Base-by-base conservation (phyloP, 495 filamentous ascomycete genomes). In the Aspergillus panamensis region DNA sequence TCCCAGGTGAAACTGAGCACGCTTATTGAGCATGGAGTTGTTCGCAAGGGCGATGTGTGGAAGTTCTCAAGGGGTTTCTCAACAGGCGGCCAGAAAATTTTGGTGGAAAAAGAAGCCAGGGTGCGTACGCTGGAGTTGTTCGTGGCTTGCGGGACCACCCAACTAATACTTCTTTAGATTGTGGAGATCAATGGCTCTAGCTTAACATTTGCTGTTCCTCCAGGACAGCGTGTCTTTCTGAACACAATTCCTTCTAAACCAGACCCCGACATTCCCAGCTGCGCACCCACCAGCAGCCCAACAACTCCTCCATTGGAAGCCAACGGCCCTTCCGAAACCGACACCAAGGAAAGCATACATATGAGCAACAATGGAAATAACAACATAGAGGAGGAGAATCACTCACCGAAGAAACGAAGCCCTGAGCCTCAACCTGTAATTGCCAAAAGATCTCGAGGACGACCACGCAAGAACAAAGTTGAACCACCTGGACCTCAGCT, bases 21-120 rank as follows among this genome's bases (percentile, higher is more conserved):
- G 1, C 60, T 83, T 45, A 66, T 77, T 37, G 68, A 76, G 32
- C 69, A 79, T 48, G 74, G 77, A 1, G 60, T 78, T 6, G 68
- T 86, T 52, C 70, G 67, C 44, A 61, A 70, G 7, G 82, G 79
- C 2, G 85, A 86, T 65, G 64, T 84, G 17, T 80, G 80, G 65
- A 74, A 66, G 57, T 80, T 71, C 58, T 62, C 66, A 2, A 71
- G 73, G 21, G 63, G 62, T 3, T 76, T 72, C 49, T 66, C 66
- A 9, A 68, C 58, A 30, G 63, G 65, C 3, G 48, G 57, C 1
- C 57, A 67, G 8, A 70, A 62, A 12, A 49, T 75, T n/a, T 21
- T 72, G 12, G 60, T 83, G 25, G 77, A 81, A 32, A 83, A 83
- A 60, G 80, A 83, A 47, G 72, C 63, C 12, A 73, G 68, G 66